phyloP scores from a whole-genome alignment of 371 early-diverging fungal species.

The Lichtheimia ramosa region DNA sequence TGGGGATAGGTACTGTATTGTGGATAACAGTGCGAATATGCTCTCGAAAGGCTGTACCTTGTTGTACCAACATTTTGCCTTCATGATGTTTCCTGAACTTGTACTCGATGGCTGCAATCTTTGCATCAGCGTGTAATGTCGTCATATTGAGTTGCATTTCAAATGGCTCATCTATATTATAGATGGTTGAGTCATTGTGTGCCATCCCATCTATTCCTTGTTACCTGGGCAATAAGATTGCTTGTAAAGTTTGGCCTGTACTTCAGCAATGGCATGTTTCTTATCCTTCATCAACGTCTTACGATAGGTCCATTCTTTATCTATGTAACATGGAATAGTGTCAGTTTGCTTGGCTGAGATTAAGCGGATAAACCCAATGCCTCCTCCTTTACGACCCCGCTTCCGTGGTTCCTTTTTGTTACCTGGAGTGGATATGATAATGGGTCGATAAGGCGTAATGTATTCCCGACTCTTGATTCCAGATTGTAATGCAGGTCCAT shows the following conservation, averaged over 20 bases:
- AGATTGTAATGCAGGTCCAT: slow-evolving; percentile 51
- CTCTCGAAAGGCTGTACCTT: slow-evolving; percentile 44
- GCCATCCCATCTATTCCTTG: no score
- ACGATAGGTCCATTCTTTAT: slow-evolving; percentile 37
- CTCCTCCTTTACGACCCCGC: slow-evolving; percentile 7
- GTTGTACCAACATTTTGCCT: slow-evolving; percentile 45
- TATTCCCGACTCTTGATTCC: slow-evolving; percentile 50
- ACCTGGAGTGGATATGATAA: slow-evolving; percentile 41
- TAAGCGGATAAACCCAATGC: no score
- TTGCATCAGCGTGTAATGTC: slow-evolving; percentile 27
- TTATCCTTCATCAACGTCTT: slow-evolving; percentile 36
- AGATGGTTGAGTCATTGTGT: not conserved
- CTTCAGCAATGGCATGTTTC: slow-evolving; percentile 30
- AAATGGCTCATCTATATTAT: slow-evolving; percentile 38
- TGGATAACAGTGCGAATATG: slow-evolving; percentile 30
- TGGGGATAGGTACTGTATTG: slow-evolving; percentile 19
- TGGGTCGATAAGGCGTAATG: slow-evolving; percentile 51
- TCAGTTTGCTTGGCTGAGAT: not conserved
- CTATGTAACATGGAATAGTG: slow-evolving; percentile 9
- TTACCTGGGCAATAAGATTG: slow-evolving; percentile 53
- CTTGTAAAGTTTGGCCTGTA: slow-evolving; percentile 31
- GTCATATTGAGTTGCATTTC: slow-evolving; percentile 36
- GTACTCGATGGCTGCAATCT: slow-evolving; percentile 26
- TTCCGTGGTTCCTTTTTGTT: slow-evolving; percentile 2
- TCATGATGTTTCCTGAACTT: slow-evolving; percentile 50